Evolutionary conservation across 2,329 filamentous ascomycete species (phyloP), one percentile per base, ranked within the genome.

Genomic region (Microcera coccophila): DNA sequence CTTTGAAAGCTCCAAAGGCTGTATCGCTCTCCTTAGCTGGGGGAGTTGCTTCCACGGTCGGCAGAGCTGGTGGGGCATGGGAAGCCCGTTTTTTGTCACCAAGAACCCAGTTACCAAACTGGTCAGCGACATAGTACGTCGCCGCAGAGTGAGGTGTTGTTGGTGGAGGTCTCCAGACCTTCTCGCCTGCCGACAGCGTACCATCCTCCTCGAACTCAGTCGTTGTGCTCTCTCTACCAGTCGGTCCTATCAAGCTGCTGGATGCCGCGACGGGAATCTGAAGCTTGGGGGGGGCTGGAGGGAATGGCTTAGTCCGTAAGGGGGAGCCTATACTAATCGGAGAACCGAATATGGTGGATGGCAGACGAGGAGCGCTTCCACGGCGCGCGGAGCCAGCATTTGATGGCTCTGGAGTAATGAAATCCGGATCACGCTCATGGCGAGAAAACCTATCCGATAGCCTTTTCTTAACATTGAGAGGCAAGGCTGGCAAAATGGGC

Each of bases 161-260:
- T 3, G 70, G 67, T 0, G 74, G 73, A 5, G 72, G 74, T 11
- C 72, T 64, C 75, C 75, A 79, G 35, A 77, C 69, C 42, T 72
- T 68, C n/a, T 49, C 68, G 3, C 65, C 62, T 36, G 55, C 35
- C 34, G 68, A 62, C 53, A 63, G 37, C 44, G 62, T 62, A 45
- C 73, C 62, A 52, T 76, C 71, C 60, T 79, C 70, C 47, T 78
- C 74, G 44, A 78, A 73, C 60, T 79, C 68, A 8, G 75, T 72
- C 48, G 76, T 62, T 43, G 71, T 64, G 59, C 75, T 72, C 42
- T 72, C 68, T 17, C 63, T 64, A 9, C 61, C 56, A 28, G 49
- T 39, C 11, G 32, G 39, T 33, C 38, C 31, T n/a, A 38, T 28
- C 12, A 42, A 35, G 18, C 33, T 21, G 24, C 44, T 44, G 9